Conservation (phyloP, 306 rosid genomes). For the Cucurbita moschata region DNA sequence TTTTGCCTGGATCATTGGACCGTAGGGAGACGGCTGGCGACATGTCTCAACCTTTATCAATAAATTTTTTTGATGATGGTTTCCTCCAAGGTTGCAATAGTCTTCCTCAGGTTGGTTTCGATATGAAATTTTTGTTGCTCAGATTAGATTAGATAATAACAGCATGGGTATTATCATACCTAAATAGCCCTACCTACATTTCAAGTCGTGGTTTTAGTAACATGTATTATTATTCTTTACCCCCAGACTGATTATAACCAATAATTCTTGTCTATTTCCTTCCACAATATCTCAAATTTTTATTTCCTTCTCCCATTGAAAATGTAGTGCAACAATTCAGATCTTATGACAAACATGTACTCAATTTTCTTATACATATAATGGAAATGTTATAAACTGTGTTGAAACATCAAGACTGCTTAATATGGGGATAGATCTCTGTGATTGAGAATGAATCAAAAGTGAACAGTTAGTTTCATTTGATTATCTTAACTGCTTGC, state of each 20-base stretch:
- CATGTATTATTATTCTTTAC: conserved; percentile 7
- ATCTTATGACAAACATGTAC: background rate
- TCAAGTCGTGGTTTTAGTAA: conserved; percentile 3
- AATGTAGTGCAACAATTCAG: background rate
- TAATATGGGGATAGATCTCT: background rate
- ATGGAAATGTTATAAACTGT: background rate
- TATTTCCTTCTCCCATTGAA: background rate
- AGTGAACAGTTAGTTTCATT: background rate
- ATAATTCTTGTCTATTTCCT: background rate
- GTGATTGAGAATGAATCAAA: background rate
- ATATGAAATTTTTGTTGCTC: conserved; percentile 6
- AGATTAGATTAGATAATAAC: conserved; percentile 3
- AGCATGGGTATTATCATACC: conserved; percentile 5
- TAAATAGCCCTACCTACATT: background rate
- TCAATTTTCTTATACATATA: background rate
- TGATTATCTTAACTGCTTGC: background rate
- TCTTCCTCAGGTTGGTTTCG: conserved; percentile 2
- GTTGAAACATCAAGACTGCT: background rate
- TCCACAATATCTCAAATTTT: background rate
- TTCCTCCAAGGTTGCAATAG: background rate
- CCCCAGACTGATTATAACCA: background rate
- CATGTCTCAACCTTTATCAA: background rate
- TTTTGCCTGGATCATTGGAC: background rate
- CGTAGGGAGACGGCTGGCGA: background rate
- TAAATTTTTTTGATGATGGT: background rate